Evolutionary conservation across 1,284 basidiomycete species (phyloP).

Genomic region (Inonotus obliquus): DNA sequence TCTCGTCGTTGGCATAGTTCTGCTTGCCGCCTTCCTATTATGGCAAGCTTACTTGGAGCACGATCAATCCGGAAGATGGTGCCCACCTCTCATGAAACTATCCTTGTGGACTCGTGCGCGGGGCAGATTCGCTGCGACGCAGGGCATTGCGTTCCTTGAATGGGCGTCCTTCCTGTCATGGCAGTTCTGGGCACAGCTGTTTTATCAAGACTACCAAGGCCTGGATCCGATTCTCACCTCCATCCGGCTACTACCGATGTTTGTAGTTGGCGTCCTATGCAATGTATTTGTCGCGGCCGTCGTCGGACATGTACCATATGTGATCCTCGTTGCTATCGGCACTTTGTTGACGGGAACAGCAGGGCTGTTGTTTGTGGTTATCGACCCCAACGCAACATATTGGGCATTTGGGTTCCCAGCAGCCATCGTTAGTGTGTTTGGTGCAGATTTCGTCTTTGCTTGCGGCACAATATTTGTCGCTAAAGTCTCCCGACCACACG

Average conservation of each 20-base stretch:
- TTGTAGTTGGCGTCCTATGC: slow-evolving; percentile 62
- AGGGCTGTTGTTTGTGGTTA: slow-evolving; percentile 69
- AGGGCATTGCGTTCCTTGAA: slow-evolving; percentile 63
- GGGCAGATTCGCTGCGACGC: slow-evolving; percentile 63
- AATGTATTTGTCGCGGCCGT: slow-evolving; percentile 66
- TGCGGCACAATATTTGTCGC: slow-evolving; percentile 75
- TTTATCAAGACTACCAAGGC: slow-evolving; percentile 60
- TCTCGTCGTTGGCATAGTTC: slow-evolving; percentile 56
- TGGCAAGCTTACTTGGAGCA: slow-evolving; percentile 68
- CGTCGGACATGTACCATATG: slow-evolving; percentile 50
- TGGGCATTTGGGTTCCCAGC: slow-evolving; percentile 83
- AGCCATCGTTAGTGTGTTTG: slow-evolving; percentile 66
- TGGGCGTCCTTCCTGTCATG: slow-evolving; percentile 62
- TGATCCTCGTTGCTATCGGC: slow-evolving; percentile 56
- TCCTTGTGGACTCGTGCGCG: slow-evolving; percentile 64
- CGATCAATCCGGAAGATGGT: slow-evolving; percentile 22
- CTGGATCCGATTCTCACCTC: slow-evolving; percentile 64
- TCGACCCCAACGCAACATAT: slow-evolving; percentile 56
- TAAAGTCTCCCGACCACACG: slow-evolving; percentile 63
- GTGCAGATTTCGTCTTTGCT: slow-evolving; percentile 77
- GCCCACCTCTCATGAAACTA: slow-evolving; percentile 66
- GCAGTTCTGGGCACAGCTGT: slow-evolving; percentile 57
- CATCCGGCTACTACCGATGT: slow-evolving; percentile 75
- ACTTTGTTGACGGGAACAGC: slow-evolving; percentile 60
- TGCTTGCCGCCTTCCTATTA: slow-evolving; percentile 55